Evolutionary conservation across 805 yeast species (phyloP), one percentile per base, ranked within the genome.

Genomic region (Brettanomyces sp.): DNA sequence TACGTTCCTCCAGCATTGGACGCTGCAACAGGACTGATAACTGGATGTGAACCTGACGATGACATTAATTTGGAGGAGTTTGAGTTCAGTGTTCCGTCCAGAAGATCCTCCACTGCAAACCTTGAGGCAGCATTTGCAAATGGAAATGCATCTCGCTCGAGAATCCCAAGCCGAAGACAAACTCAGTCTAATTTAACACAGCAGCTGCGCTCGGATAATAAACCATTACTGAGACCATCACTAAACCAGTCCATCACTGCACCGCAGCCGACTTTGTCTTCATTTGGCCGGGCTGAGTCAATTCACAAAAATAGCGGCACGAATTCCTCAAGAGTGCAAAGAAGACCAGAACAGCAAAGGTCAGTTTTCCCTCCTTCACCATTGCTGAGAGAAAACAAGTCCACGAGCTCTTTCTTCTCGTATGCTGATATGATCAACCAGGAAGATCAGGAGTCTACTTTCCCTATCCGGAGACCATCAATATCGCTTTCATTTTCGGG

Each of bases 351-450:
- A 12, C 42, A 36, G 33, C 49, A 22, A 50, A 52, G 4, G 42
- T 14, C 42, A 7, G 25, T 11, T 21, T 39, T 39, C n/a, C 72
- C 76, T 6, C 71, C 73, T 14, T 64, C 64, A 43, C 57, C 63
- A 51, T 25, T 45, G 28, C 33, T 56, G 32, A 55, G 45, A 43
- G 53, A 55, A 34, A 58, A 56, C 44, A 64, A 59, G 44, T 64
- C 70, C 32, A 59, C 64, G 24, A 63, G 73, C 21, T 69, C 73
- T 36, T 85, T 85, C 59, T 82, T 79, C 57, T 81, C 89, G 3
- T 86, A 83, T 61, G 95, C 91, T 3, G 95, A 86, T 55, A 74
- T 86, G 76, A 73, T 84, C 49, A 76, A 70, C 51, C 79, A 77
- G 54, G 91, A 83, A 61, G 84, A 81, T 55, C 69, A 63, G 40